Evolutionary conservation across 129 eudicot species (phyloP).

Genomic region (Chrysanthemum seticuspe): DNA sequence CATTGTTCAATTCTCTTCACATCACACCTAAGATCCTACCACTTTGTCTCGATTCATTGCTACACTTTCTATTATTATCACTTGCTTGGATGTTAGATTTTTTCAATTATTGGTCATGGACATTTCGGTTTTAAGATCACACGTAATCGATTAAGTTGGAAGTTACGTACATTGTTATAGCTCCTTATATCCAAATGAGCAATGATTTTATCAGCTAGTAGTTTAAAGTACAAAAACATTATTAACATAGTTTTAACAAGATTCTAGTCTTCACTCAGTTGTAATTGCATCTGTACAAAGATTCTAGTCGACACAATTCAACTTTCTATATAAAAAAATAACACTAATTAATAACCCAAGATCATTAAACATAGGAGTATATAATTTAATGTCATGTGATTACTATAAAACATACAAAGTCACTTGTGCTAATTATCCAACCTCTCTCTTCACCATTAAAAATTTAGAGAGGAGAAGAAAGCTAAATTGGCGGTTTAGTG

Average conservation of each 20-base stretch:
- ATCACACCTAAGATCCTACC: too few species aligned
- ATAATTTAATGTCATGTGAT: constrained; percentile 30
- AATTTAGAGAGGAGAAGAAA: constrained; percentile 8
- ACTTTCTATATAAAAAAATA: neutral
- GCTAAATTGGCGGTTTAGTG: constrained; percentile 58
- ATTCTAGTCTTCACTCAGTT: neutral
- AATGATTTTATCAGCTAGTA: too few species aligned
- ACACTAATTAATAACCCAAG: neutral
- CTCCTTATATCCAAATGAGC: too few species aligned
- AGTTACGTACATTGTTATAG: too few species aligned
- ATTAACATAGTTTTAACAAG: neutral
- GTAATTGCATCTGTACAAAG: neutral
- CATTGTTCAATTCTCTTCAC: neutral
- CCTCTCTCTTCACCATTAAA: constrained; percentile 29
- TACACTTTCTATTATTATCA: too few species aligned
- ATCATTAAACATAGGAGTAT: constrained; percentile 28
- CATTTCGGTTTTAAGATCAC: neutral
- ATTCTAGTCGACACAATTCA: neutral
- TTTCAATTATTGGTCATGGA: neutral
- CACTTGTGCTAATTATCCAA: constrained; percentile 17
- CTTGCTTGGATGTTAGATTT: too few species aligned
- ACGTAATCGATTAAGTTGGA: too few species aligned
- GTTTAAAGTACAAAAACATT: neutral
- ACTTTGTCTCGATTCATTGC: too few species aligned
- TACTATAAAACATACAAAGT: constrained; percentile 33